Evolutionary conservation across 768 basidiomycete species (phyloP).

Genomic region (Grammothele lineata): DNA sequence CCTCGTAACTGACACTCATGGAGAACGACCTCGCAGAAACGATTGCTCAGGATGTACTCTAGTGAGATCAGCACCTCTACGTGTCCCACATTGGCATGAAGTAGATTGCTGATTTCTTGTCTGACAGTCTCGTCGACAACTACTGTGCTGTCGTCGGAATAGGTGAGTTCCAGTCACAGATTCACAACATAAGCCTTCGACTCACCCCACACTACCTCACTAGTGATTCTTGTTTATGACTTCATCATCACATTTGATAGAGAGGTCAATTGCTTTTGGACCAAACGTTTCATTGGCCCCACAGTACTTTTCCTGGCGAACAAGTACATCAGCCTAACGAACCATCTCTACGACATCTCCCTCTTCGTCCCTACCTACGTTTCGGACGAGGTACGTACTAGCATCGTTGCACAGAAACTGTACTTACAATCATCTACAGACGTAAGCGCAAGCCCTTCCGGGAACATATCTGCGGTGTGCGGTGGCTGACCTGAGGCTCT

Average conservation of each 20-base stretch:
- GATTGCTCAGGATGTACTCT: too few relatives aligned
- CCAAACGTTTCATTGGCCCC: background rate
- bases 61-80: too few relatives aligned
- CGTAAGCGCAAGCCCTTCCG: background rate
- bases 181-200: too few relatives aligned
- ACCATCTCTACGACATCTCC: background rate
- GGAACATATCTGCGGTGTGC: background rate
- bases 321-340: background rate
- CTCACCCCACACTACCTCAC: background rate
- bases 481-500: background rate
- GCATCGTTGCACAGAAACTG: background rate
- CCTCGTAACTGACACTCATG: too few relatives aligned
- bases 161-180: background rate
- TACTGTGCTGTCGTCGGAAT: background rate
- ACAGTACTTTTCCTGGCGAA: background rate
- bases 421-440: background rate
- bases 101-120: background rate
- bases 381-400: background rate
- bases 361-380: background rate
- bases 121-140: background rate
- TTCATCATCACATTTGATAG: background rate
- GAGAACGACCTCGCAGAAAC: too few relatives aligned
- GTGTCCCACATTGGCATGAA: too few relatives aligned
- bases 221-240: background rate
- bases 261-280: background rate